Conservation (phyloP, 176 grass and related monocot genomes). For the Musa acuminata region DNA sequence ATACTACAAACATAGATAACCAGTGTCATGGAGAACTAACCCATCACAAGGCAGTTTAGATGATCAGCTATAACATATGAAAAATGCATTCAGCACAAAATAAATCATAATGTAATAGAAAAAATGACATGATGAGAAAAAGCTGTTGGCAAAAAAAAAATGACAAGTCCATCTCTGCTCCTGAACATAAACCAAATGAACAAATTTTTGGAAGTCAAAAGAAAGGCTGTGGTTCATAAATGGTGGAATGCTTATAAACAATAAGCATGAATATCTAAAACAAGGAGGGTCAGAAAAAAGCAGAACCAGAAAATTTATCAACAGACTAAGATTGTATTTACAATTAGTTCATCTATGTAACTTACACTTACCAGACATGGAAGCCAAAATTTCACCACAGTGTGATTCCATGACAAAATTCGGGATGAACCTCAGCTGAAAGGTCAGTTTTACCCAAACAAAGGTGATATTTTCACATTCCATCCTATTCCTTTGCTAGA, state of each 20-base stretch:
- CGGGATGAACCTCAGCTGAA: background rate
- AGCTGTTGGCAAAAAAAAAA: background rate
- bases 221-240: too few species aligned
- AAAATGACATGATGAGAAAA: background rate
- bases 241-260: too few species aligned
- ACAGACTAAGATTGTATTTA: background rate
- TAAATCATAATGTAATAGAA: too few species aligned
- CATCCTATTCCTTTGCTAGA: background rate
- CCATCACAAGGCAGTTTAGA: background rate
- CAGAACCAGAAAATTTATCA: background rate
- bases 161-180: background rate
- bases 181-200: background rate
- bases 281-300: too few species aligned
- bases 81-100: background rate
- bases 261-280: too few species aligned
- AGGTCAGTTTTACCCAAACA: background rate
- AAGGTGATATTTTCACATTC: background rate
- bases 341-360: background rate
- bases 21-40: background rate
- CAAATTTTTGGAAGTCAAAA: background rate
- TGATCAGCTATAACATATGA: background rate
- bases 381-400: background rate
- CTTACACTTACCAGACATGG: background rate
- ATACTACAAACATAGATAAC: background rate
- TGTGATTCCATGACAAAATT: background rate